Evolutionary conservation across 495 filamentous ascomycete genomes (phyloP).

Genomic region (Hypoxylon fuscum): DNA sequence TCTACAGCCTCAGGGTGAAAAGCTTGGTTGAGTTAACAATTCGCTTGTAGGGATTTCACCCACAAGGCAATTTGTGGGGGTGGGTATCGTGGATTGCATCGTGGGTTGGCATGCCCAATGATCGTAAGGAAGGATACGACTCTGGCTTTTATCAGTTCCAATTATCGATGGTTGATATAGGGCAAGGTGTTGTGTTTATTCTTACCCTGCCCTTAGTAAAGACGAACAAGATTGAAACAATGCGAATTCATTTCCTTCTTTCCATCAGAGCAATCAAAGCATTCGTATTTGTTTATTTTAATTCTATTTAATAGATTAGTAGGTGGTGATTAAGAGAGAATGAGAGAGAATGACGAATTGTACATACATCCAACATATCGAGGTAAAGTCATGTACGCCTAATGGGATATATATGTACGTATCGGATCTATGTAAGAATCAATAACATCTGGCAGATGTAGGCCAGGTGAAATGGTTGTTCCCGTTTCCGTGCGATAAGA

Average conservation of each 20-base stretch:
- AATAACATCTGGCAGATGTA: no score
- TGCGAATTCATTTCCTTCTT: no score
- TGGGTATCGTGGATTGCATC: neutral
- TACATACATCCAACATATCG: no score
- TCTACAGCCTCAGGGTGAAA: conserved; percentile 19
- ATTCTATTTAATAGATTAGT: no score
- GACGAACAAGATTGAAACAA: no score
- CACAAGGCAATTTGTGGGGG: neutral
- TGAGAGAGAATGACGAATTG: no score
- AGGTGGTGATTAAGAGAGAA: no score
- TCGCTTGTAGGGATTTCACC: neutral
- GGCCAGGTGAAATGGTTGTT: conserved; percentile 29
- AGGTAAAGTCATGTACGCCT: no score
- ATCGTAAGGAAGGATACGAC: neutral
- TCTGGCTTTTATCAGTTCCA: neutral
- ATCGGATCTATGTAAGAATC: neutral
- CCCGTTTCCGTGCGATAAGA: conserved; percentile 32
- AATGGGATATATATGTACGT: no score
- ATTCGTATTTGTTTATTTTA: no score
- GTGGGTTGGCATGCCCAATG: neutral
- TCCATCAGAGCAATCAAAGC: no score
- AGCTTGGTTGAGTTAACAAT: conserved; percentile 10
- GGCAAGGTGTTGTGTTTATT: neutral
- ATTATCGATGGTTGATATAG: neutral
- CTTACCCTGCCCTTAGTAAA: neutral